Percentiles rank a stretch among this genome's conserved stretches.
phyloP scores from a whole-genome alignment of 2,329 filamentous ascomycete genomes.

The Diaporthe citrichinensis region DNA sequence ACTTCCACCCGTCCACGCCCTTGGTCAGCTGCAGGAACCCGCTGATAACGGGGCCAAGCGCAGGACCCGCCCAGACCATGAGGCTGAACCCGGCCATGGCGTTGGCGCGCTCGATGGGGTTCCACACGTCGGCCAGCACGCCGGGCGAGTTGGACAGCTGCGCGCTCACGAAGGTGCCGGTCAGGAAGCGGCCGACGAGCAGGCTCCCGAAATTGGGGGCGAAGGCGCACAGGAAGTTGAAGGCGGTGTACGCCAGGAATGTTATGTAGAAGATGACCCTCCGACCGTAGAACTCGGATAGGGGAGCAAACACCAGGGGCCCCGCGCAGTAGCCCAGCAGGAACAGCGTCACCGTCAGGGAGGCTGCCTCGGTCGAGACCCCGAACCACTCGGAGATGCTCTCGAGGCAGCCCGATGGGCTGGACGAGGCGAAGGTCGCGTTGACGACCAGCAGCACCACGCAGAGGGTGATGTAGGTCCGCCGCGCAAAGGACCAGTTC shows the following conservation, averaged over 20 bases:
- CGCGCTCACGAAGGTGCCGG: conserved; percentile 68
- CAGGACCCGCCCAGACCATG: conserved; percentile 68
- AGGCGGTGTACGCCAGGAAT: conserved; percentile 63
- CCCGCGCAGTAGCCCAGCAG: conserved; percentile 71
- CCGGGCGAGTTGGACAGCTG: conserved; percentile 64
- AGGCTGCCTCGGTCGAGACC: conserved; percentile 62
- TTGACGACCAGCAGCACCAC: conserved; percentile 66
- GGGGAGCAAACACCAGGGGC: conserved; percentile 69
- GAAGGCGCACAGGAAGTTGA: conserved; percentile 68
- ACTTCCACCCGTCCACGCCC: conserved; percentile 59
- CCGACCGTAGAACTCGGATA: conserved; percentile 70
- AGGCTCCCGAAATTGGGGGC: conserved; percentile 66
- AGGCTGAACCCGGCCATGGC: conserved; percentile 68
- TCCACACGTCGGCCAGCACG: conserved; percentile 68
- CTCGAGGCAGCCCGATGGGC: conserved; percentile 53
- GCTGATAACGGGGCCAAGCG: conserved; percentile 66
- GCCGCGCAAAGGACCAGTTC: conserved; percentile 60
- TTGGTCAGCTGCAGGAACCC: conserved; percentile 71
- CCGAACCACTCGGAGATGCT: conserved; percentile 61
- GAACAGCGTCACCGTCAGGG: conserved; percentile 67
- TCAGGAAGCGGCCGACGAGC: conserved; percentile 68
- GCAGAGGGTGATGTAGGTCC: conserved; percentile 57
- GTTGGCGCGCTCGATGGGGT: conserved; percentile 64
- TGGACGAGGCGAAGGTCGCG: conserved; percentile 66
- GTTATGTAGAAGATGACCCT: conserved; percentile 66